Percentiles rank a stretch among this genome's conserved stretches.
phyloP scores from a whole-genome alignment of 805 yeast genomes.

The Zygotorulaspora danielsina region DNA sequence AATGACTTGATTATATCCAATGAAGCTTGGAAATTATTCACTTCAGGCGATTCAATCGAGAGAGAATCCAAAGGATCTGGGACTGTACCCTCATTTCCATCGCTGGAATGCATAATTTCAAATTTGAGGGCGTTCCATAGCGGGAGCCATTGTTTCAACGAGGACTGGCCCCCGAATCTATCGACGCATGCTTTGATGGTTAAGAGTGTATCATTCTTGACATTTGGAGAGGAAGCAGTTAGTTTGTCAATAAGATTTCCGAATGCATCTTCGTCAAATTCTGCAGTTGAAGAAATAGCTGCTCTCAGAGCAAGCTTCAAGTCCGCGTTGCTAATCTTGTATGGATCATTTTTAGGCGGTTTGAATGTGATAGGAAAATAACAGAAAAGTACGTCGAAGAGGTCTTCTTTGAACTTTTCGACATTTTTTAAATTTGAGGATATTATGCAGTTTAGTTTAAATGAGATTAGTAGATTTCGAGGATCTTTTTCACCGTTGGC shows the following conservation, averaged over 20 bases:
- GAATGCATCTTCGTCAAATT: slow-evolving; percentile 67
- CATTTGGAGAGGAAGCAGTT: slow-evolving; percentile 66
- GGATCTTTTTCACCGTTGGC: slow-evolving; percentile 95
- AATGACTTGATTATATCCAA: slow-evolving; percentile 45
- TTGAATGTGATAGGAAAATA: slow-evolving; percentile 94
- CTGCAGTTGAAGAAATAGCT: slow-evolving; percentile 57
- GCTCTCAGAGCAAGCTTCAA: slow-evolving; percentile 57
- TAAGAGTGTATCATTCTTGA: slow-evolving; percentile 66
- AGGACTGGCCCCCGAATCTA: slow-evolving; percentile 45
- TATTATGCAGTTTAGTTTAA: slow-evolving; percentile 50
- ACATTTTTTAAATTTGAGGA: slow-evolving; percentile 39
- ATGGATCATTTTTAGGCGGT: slow-evolving; percentile 82
- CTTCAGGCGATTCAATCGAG: slow-evolving; percentile 35
- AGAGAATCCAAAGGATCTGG: slow-evolving; percentile 8
- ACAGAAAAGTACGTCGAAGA: slow-evolving; percentile 88
- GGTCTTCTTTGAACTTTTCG: slow-evolving; percentile 48
- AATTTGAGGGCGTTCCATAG: slow-evolving; percentile 86
- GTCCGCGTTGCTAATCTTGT: slow-evolving; percentile 70
- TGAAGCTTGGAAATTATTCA: slow-evolving; percentile 41
- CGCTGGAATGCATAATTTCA: slow-evolving; percentile 82
- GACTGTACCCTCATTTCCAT: slow-evolving; percentile 33
- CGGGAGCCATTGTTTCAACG: slow-evolving; percentile 61
- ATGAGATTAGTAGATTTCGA: slow-evolving; percentile 69
- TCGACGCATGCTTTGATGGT: slow-evolving; percentile 57
- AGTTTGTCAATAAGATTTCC: slow-evolving; percentile 77